phyloP scores from a whole-genome alignment of 1,284 basidiomycete genomes.

The Exobasidium cylindrosporum region DNA sequence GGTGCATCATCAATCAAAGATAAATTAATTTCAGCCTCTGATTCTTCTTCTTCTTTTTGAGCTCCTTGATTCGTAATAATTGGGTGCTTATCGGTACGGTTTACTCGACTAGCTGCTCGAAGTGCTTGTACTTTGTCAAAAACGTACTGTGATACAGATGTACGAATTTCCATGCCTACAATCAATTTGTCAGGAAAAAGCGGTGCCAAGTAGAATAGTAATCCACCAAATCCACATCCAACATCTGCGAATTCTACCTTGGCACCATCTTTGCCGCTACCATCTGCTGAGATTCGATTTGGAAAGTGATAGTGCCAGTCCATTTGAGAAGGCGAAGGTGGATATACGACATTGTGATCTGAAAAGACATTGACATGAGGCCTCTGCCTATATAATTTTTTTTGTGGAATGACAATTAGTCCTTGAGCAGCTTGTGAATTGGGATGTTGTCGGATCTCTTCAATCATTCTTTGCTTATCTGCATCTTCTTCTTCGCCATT shows the following conservation, averaged over 20 bases:
- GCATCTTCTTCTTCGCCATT: not conserved
- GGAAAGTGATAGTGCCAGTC: constrained; percentile 87
- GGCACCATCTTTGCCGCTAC: constrained; percentile 11
- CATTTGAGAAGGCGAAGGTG: constrained; percentile 71
- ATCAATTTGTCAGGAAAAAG: constrained; percentile 88
- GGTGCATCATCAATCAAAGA: constrained; percentile 24
- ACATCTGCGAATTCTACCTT: constrained; percentile 95
- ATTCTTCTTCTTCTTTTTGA: constrained; percentile 19
- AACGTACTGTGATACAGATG: constrained; percentile 94
- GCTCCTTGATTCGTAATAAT: not conserved
- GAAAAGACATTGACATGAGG: constrained; percentile 98
- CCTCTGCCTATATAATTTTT: constrained; percentile 92
- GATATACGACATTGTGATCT: constrained; percentile 89
- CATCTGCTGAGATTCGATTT: constrained; percentile 60
- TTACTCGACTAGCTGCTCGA: constrained; percentile 59
- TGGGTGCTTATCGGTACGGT: constrained; percentile 18
- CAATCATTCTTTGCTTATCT: not conserved
- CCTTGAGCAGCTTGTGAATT: constrained; percentile 6
- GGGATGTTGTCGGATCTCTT: constrained; percentile 9
- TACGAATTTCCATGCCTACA: constrained; percentile 95
- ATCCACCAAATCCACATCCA: constrained; percentile 95
- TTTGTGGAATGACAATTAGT: constrained; percentile 61
- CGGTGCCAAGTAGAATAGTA: constrained; percentile 84
- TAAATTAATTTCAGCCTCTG: constrained; percentile 47
- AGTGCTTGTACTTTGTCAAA: constrained; percentile 87